phyloP scores from a whole-genome alignment of 768 basidiomycete genomes.

The Pisolithus sp. region DNA sequence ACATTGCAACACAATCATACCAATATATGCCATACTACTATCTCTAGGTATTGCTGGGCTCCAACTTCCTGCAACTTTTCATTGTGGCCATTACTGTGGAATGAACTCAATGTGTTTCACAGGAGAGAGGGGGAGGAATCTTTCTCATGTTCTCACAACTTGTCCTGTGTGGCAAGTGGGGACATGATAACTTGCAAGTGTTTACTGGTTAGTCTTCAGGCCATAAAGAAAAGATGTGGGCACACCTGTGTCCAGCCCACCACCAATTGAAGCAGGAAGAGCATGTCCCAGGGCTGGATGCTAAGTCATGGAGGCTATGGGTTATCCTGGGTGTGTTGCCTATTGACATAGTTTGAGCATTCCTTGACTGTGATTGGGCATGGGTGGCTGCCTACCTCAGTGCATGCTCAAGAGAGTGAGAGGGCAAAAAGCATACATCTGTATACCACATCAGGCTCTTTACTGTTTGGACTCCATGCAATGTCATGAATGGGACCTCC shows the following conservation, averaged over 20 bases:
- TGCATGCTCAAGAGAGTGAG: conserved; percentile 15
- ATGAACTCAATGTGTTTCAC: conserved; percentile 5
- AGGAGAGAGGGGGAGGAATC: background rate
- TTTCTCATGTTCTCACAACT: conserved; percentile 34
- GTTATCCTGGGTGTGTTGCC: conserved; percentile 13
- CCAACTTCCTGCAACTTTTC: conserved; percentile 49
- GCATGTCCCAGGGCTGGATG: conserved; percentile 17
- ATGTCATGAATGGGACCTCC: conserved; percentile 98
- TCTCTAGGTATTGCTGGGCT: conserved; percentile 31
- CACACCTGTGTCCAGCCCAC: conserved; percentile 29
- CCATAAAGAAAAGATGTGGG: background rate
- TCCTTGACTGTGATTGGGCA: conserved; percentile 20
- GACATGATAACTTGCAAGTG: conserved; percentile 19
- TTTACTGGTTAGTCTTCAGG: conserved; percentile 4
- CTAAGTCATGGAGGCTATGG: conserved; percentile 24
- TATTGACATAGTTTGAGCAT: conserved; percentile 18
- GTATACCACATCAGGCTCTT: conserved; percentile 94
- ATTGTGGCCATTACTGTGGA: conserved; percentile 34
- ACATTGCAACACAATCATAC: too few relatives aligned
- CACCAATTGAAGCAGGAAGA: conserved; percentile 31
- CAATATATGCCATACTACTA: too few relatives aligned
- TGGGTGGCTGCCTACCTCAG: conserved; percentile 26
- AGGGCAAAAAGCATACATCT: conserved; percentile 62
- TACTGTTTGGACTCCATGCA: conserved; percentile 90
- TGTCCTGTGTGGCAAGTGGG: conserved; percentile 36